A percentile compares a stretch with the other conserved stretches of the same genome.
These are phyloP conservation scores for Sambucus nigra DNA, from an alignment of 129 eudicot species.

Conservation along the genomic window DNA sequence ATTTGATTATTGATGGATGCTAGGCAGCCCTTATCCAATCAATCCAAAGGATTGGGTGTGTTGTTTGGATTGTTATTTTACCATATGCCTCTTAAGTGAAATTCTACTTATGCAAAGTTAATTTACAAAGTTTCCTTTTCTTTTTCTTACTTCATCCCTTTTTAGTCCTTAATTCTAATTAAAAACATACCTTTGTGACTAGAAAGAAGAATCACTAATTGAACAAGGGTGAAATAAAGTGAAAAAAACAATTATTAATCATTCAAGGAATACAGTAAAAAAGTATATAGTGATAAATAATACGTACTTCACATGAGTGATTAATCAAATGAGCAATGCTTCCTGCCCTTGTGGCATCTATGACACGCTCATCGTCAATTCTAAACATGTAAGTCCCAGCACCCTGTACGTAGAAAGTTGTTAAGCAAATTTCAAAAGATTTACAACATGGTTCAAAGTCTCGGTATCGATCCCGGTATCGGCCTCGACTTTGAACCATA, in stretches of 20 bases:
- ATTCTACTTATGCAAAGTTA: too few relatives aligned
- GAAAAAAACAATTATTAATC: background rate
- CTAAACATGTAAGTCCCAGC: constrained; percentile 99
- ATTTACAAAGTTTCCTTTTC: too few relatives aligned
- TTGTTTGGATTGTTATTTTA: too few relatives aligned
- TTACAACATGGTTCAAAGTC: constrained; percentile 1
- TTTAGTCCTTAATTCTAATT: background rate
- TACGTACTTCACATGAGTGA: constrained; percentile 93
- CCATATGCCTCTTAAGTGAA: too few relatives aligned
- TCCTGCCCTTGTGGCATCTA: constrained; percentile 98
- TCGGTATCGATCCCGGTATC: too few relatives aligned
- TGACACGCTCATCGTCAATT: constrained; percentile 89
- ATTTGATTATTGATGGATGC: too few relatives aligned
- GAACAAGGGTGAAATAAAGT: background rate
- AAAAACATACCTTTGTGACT: background rate
- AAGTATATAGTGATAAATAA: constrained; percentile 7
- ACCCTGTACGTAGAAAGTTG: constrained; percentile 50
- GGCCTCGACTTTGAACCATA: too few relatives aligned
- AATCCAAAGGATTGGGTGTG: too few relatives aligned
- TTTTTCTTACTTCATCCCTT: too few relatives aligned
- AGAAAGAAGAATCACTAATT: background rate
- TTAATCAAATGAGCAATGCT: constrained; percentile 98
- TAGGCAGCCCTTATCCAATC: too few relatives aligned
- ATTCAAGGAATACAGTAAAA: background rate
- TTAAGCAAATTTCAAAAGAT: constrained; percentile 5